Base-by-base conservation (phyloP, 345 rosid species). In the Lenwebbia sp. region DNA sequence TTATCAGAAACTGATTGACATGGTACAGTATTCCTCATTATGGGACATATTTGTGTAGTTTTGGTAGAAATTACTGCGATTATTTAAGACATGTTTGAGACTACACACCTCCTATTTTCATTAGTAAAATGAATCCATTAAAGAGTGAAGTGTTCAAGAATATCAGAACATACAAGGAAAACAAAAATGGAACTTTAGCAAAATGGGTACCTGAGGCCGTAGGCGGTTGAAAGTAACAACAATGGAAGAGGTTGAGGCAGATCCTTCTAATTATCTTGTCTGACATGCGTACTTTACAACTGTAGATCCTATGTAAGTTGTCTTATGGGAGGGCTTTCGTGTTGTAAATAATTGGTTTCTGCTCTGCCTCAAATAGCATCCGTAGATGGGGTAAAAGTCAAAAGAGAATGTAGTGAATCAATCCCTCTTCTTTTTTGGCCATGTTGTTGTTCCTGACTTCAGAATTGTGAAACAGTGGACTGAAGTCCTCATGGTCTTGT, bases 1-100 rank as follows among this genome's bases (percentile, higher is more conserved):
- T 82, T 91, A 91, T 86, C 91, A 89, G 87, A 94, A 93, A 91
- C 88, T 97, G 89, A 90, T 95, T 87, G 92, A 85, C 89, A 95
- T 97, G 99, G 98, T 97, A 89, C 6, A 41, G 21, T 30, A 30
- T 23, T 82, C 56, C 41, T 82, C 54, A 82, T 50, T 54, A 14
- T 28, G 57, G 54, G 84, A 52, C 84, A 25, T 28, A 82, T 54
- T 50, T n/a, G 30, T 21, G 30, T 88, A 50, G 84, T 50, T 56
- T 37, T 40, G 19, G 40, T 21, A 33, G 83, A 54, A 70, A 40
- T 56, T 54, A 19, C 58, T 88, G 37, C 82, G 52, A 50, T 85
- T 76, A 33, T 56, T 83, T 37, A 84, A 55, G 60, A 70, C 70
- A 37, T 70, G 78, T 70, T 70, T 33, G 78, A 70, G 23, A 19